Conservation (phyloP, 192 early-diverging fungal genomes). For the Piromyces finnis region DNA sequence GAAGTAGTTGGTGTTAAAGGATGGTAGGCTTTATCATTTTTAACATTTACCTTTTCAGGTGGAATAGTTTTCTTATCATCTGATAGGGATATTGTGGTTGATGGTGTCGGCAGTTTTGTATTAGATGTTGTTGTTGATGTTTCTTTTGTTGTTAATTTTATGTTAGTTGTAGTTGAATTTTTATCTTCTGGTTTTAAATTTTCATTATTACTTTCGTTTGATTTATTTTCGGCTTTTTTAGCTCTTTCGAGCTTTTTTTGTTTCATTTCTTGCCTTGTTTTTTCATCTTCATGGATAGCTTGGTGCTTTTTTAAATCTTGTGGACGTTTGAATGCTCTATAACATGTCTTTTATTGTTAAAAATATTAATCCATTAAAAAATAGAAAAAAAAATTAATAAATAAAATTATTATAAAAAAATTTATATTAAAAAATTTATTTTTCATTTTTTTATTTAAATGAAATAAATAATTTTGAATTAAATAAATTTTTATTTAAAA, state of each 20-base stretch:
- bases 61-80: no score
- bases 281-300: constrained; percentile 44
- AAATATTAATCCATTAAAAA: background rate
- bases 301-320: constrained; percentile 93
- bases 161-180: no score
- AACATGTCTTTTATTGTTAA: constrained; percentile 28
- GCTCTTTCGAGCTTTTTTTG: background rate
- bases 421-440: no score
- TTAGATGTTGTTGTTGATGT: no score
- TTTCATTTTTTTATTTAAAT: no score
- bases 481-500: no score
- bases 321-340: constrained; percentile 78
- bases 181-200: no score
- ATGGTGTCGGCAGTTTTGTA: no score
- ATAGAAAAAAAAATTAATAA: background rate
- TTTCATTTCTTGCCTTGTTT: background rate
- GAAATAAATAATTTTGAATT: no score
- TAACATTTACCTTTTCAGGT: background rate
- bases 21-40: background rate
- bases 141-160: no score
- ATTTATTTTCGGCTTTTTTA: background rate
- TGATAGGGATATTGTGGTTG: background rate
- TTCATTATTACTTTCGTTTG: background rate
- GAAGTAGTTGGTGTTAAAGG: background rate
- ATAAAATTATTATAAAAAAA: background rate